Evolutionary conservation across 2,329 filamentous ascomycete genomes (phyloP).

Genomic region (Magnaporthiopsis rhizophila): DNA sequence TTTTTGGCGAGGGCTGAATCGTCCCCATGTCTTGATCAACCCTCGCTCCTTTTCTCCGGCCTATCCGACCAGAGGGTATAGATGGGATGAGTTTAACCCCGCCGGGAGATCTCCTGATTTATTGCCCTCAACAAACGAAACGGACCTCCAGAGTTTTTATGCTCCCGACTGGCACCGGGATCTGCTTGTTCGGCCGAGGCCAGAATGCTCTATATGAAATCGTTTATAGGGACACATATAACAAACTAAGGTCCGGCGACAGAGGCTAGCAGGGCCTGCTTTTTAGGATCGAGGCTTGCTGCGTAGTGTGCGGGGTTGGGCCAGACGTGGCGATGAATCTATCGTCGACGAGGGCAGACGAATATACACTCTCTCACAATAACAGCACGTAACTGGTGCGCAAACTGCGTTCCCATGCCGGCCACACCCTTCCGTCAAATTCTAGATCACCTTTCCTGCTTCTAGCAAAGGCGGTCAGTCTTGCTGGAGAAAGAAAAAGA

Average conservation of each 20-base stretch:
- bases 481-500: neutral
- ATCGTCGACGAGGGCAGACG: neutral
- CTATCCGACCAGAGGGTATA: neutral
- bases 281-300: neutral
- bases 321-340: neutral
- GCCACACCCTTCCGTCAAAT: no score
- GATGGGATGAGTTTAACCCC: neutral
- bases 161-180: no score
- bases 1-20: neutral
- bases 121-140: neutral
- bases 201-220: neutral
- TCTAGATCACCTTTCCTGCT: no score
- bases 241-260: neutral
- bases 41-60: neutral
- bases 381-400: neutral
- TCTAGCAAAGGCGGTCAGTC: no score
- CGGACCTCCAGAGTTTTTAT: neutral
- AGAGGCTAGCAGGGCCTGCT: neutral
- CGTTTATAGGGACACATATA: neutral
- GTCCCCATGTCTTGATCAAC: neutral
- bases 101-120: neutral
- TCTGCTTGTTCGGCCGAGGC: neutral
- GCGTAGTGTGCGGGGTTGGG: neutral
- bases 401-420: neutral
- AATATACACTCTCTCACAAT: neutral